phyloP scores from a whole-genome alignment of 2,329 filamentous ascomycete species.

The Ceratocystis destructans region DNA sequence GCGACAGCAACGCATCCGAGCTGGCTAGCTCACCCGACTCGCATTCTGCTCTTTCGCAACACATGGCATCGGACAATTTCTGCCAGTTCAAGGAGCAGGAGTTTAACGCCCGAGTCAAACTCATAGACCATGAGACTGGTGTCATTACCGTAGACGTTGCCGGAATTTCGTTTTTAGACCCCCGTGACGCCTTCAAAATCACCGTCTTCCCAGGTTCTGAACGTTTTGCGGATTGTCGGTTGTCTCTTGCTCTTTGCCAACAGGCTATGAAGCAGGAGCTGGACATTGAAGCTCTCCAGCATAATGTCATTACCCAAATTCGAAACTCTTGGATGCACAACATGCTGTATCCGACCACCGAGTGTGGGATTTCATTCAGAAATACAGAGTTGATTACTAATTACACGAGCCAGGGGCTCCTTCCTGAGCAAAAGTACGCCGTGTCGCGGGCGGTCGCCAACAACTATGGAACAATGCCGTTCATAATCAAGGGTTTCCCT shows the following conservation, averaged over 20 bases:
- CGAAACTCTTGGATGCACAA: conserved; percentile 3
- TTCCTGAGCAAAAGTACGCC: background rate
- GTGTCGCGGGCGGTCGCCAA: background rate
- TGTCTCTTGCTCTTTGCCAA: background rate
- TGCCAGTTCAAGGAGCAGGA: background rate
- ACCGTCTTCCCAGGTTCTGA: background rate
- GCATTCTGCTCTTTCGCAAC: background rate
- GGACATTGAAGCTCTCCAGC: background rate
- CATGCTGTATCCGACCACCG: background rate
- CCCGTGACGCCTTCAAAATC: background rate
- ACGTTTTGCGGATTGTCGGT: background rate
- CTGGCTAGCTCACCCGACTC: background rate
- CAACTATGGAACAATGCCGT: background rate
- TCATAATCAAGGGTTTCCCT: background rate
- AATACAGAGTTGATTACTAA: background rate
- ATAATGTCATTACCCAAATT: background rate
- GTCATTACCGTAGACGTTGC: background rate
- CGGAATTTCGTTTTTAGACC: background rate
- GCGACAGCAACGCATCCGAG: background rate
- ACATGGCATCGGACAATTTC: background rate
- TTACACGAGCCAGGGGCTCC: background rate
- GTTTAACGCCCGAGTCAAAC: background rate
- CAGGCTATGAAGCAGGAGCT: background rate
- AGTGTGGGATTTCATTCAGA: background rate
- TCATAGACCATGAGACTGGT: background rate